Base-by-base conservation (phyloP, 257 asterid species). In the Paulownia fortunei region DNA sequence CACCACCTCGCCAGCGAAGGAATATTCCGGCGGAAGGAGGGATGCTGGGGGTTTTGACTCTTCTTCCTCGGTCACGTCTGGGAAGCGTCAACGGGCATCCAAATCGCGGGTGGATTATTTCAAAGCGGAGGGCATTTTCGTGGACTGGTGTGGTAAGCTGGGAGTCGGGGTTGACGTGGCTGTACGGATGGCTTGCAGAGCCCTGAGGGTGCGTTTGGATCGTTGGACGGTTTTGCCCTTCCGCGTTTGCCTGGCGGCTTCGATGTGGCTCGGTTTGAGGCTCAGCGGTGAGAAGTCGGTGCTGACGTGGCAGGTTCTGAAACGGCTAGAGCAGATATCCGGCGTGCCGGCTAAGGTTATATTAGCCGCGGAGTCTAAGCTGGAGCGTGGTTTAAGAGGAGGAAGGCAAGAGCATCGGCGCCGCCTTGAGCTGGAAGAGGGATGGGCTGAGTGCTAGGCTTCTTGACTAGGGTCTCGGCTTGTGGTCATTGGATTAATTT, bases 341-440 rank as follows among this genome's bases (percentile, higher is more conserved):
- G 88, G 97, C 76, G 93, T 88, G 60, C 93, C 91, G 58, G 84
- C 85, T 15, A 86, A 79, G 85, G 65, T 89, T 5, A 88, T 89
- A 21, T 13, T 75, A 69, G 87, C 81, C 32, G 84, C 89, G 6
- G 92, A 66, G 79, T 73, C 82, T 34, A 88, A 79, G 79, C 52
- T 92, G 72, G 82, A 73, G 42, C 79, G 80, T 13, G 52, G 60
- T 1, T 18, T 82, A 6, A 84, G 79, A 82, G 63, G 74, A 1
- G 58, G 27, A 3, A 34, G 47, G 4, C 34, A n/a, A 18, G 61
- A 73, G 8, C 71, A 34, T 2, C 81, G 79, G 51, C 86, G 76
- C 34, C 86, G 80, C 15, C 79, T 74, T 61, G 79, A 76, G 59
- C 76, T 85, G 34, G 79, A 87, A 67, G 97, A 92, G 80, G 90